Percentiles rank a stretch among this genome's conserved stretches.
Conservation (phyloP, 768 basidiomycete genomes). For the Suillus ampliporus region DNA sequence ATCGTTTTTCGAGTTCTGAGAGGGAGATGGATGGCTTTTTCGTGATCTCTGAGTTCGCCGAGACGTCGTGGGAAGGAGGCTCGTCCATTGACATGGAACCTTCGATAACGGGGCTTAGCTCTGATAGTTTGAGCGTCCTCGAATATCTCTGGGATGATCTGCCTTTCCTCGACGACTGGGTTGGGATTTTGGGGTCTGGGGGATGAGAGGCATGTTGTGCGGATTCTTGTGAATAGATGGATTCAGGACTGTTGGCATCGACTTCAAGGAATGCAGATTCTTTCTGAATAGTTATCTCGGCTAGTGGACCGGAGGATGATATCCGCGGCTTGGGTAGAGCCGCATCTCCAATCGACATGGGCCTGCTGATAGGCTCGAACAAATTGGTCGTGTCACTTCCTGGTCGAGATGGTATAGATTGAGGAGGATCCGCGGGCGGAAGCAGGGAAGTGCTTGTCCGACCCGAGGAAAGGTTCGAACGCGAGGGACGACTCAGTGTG, state of each 20-base stretch:
- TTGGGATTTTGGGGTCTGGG: conserved; percentile 6
- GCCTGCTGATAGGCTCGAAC: no score
- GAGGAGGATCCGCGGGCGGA: neutral
- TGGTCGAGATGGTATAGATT: neutral
- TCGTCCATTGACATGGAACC: neutral
- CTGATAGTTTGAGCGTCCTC: conserved; percentile 1
- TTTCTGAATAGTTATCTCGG: neutral
- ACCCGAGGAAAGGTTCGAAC: neutral
- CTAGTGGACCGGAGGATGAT: no score
- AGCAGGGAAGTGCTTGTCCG: neutral
- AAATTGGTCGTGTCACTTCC: no score
- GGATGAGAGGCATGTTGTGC: conserved; percentile 15
- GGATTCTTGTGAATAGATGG: conserved; percentile 32
- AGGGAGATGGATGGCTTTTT: neutral
- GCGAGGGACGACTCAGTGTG: neutral
- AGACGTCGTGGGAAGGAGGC: neutral
- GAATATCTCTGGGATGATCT: conserved; percentile 17
- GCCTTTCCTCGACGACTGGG: conserved; percentile 12
- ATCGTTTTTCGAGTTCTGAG: neutral
- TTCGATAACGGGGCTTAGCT: conserved; percentile 29
- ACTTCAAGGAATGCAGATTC: neutral
- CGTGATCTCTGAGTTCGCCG: neutral
- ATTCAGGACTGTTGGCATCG: conserved; percentile 12
- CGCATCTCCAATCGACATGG: neutral
- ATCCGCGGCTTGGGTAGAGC: neutral